Base-by-base conservation (phyloP, 768 basidiomycete species). In the Basidioascus undulatus region DNA sequence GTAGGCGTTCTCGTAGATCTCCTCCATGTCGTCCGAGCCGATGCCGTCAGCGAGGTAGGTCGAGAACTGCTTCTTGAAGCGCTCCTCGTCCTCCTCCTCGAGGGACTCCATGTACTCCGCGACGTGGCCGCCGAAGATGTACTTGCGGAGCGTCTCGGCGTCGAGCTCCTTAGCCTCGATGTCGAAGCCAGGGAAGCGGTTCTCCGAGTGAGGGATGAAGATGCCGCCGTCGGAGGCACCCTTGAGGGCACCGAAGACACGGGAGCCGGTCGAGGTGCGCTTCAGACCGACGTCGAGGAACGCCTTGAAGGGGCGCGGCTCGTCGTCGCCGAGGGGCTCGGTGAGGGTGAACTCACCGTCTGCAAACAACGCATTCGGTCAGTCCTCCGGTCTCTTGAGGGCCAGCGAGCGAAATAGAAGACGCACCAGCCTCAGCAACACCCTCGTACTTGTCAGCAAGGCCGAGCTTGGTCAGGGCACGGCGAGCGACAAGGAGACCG, bases 21-120 rank as follows among this genome's bases (percentile, higher is more conserved):
- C 92, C 60, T 96, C 83, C 2, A 96, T 83, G 54, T 96, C 89
- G 49, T 87, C 92, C 3, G 84, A 89, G 44, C 82, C 82, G 52
- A 98, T 62, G 50, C 75, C 92, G 59, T 92, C 86, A 21, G 82
- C 86, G 45, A 98, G 82, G 63, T 94, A 96, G 8, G 73, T 70
- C 3, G 92, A 10, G 56, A 44, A 68, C 46, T 50, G 48, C 46
- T 49, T 50, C 43, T 45, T 40, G 43, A 44, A 74, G 74, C 86
- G 71, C 64, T 96, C 89, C 53, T 96, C 92, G 57, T 98, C 92
- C 66, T 98, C 92, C 69, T 98, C 92, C 65, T 98, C 92, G 40
- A 96, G 65, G 43, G 74, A 79, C 65, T 96, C 82, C 92, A 98
- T 98, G 69, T 96, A 98, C 64, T 96, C 92, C 38, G 92, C 83